These are phyloP conservation scores for Bipolaris sorokiniana DNA, from an alignment of 2,329 filamentous ascomycete genomes.

Conservation along the genomic window DNA sequence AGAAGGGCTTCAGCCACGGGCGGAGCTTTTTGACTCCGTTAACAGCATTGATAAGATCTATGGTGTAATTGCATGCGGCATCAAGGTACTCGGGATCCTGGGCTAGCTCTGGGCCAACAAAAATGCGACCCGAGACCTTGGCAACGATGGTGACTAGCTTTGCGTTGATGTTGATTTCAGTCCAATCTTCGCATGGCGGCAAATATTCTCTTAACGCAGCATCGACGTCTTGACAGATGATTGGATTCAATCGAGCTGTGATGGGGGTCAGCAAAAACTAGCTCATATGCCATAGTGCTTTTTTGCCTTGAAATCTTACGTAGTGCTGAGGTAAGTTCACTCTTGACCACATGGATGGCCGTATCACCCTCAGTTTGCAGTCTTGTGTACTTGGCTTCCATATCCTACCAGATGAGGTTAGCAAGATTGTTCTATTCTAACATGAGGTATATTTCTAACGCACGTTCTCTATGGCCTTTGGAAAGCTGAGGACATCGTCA, in stretches of 20 bases:
- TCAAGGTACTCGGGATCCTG: slow-evolving; percentile 41
- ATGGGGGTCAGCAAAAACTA: slow-evolving; percentile 15
- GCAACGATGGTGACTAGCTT: slow-evolving; percentile 42
- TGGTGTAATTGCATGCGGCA: slow-evolving; percentile 38
- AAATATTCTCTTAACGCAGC: slow-evolving; percentile 33
- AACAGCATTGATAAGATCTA: slow-evolving; percentile 39
- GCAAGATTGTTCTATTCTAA: not conserved
- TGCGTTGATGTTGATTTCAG: slow-evolving; percentile 35
- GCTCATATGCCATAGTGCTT: not conserved
- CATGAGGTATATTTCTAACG: not conserved
- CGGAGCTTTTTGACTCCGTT: slow-evolving; percentile 35
- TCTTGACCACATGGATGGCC: slow-evolving; percentile 34
- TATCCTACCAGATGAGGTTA: slow-evolving; percentile 23
- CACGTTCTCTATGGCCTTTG: slow-evolving; percentile 33
- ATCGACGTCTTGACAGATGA: slow-evolving; percentile 41
- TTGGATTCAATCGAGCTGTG: slow-evolving; percentile 38
- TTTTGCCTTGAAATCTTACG: slow-evolving; percentile 22
- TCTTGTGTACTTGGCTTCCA: slow-evolving; percentile 44
- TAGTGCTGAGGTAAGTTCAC: slow-evolving; percentile 46
- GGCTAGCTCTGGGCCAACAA: slow-evolving; percentile 42
- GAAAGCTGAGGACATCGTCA: slow-evolving; percentile 44
- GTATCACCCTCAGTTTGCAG: slow-evolving; percentile 26
- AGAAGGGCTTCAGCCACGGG: slow-evolving; percentile 33
- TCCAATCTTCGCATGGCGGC: slow-evolving; percentile 43
- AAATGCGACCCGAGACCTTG: slow-evolving; percentile 43